A percentile compares a stretch with the other conserved stretches of the same genome.
Conservation (phyloP, 2,329 filamentous ascomycete genomes). For the Akanthomyces muscarius region DNA sequence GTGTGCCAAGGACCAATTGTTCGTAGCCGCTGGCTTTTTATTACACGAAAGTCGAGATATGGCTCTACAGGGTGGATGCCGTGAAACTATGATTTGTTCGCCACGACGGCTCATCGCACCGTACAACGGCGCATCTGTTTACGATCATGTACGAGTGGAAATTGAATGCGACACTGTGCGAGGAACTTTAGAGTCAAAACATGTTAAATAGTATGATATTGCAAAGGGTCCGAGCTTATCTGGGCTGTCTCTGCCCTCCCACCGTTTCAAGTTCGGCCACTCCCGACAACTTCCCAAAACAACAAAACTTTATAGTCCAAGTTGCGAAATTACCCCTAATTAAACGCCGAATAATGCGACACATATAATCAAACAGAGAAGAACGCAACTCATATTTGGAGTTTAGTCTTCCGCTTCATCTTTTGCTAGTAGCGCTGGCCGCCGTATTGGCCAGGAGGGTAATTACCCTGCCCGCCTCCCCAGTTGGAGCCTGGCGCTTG, state of each 20-base stretch:
- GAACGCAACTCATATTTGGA: not conserved
- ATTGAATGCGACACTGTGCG: not conserved
- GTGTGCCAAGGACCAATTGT: not conserved
- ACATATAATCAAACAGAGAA: slow-evolving; percentile 6
- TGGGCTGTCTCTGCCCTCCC: not conserved
- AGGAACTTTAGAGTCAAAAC: not conserved
- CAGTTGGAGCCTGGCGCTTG: slow-evolving; percentile 8
- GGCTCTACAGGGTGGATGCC: not conserved
- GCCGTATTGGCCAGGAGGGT: slow-evolving; percentile 6
- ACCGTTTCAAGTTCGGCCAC: not conserved
- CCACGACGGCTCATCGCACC: not conserved
- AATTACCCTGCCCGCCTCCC: not conserved
- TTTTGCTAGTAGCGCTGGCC: slow-evolving; percentile 9
- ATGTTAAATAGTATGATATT: not conserved
- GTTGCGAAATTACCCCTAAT: not conserved
- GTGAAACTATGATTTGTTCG: slow-evolving; percentile 1
- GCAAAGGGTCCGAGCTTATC: not conserved
- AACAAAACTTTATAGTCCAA: not conserved
- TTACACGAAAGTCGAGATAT: not conserved
- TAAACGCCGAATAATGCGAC: slow-evolving; percentile 12
- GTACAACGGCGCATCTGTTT: not conserved
- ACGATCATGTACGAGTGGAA: not conserved
- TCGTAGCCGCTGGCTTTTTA: not conserved
- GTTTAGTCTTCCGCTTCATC: not conserved
- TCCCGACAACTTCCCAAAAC: not conserved